phyloP scores from a whole-genome alignment of 805 yeast genomes.

The Zygoascus biomembranicola region DNA sequence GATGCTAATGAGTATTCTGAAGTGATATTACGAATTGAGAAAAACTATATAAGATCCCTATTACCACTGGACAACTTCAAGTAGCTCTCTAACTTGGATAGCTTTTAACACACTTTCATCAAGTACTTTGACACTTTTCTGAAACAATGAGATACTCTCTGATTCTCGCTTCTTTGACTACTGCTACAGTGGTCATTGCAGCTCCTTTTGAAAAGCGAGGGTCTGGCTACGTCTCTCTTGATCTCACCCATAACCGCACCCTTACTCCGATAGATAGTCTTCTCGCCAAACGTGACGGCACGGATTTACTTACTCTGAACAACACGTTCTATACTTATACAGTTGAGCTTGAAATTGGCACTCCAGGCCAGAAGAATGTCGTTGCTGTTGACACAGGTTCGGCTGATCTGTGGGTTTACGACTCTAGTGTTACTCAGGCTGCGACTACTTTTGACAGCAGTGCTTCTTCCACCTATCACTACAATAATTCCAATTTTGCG shows the following conservation, averaged over 20 bases:
- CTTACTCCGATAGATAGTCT: no score
- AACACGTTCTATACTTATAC: constrained; percentile 11
- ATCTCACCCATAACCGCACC: background rate
- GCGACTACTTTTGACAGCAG: background rate
- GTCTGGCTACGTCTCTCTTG: background rate
- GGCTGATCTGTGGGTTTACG: constrained; percentile 40
- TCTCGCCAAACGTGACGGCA: background rate
- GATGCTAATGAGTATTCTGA: background rate
- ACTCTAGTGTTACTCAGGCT: constrained; percentile 18
- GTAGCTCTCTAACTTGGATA: background rate
- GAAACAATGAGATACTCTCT: background rate
- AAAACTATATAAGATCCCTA: background rate
- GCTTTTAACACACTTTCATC: background rate
- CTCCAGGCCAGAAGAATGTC: constrained; percentile 33
- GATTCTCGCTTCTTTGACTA: background rate
- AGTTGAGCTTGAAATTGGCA: constrained; percentile 30
- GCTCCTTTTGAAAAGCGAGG: background rate
- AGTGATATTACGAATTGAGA: background rate
- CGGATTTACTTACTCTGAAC: background rate
- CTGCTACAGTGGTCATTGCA: background rate
- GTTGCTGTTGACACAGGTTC: constrained; percentile 43
- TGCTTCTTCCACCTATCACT: constrained; percentile 20
- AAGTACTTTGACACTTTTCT: background rate
- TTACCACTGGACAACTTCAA: background rate
- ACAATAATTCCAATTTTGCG: constrained; percentile 15